Evolutionary conservation across 495 filamentous ascomycete genomes (phyloP).

Genomic region (Staphylotrichum tortipilum): DNA sequence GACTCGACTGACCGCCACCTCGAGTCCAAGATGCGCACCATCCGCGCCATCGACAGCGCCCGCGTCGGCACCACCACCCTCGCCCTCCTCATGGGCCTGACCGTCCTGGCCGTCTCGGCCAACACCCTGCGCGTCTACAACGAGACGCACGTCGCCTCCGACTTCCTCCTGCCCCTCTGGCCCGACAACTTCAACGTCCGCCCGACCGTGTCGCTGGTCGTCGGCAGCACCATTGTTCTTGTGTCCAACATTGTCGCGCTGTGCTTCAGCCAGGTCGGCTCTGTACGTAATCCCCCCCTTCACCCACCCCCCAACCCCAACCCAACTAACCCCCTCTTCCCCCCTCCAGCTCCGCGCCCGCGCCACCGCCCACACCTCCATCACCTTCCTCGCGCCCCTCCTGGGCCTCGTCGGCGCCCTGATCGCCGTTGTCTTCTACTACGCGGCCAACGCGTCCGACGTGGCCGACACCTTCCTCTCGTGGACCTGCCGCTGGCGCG

Average conservation of each 20-base stretch:
- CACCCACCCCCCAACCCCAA: background rate
- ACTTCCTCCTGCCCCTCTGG: constrained; percentile 42
- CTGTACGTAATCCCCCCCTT: constrained; percentile 24
- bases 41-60: constrained; percentile 33
- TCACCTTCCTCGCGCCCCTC: constrained; percentile 33
- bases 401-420: constrained; percentile 38
- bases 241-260: constrained; percentile 37
- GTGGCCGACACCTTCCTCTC: constrained; percentile 40
- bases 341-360: constrained; percentile 39
- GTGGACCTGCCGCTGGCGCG: constrained; percentile 48
- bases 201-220: constrained; percentile 42
- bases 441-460: constrained; percentile 42
- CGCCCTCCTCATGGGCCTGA: constrained; percentile 40
- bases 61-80: constrained; percentile 39
- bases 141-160: constrained; percentile 33
- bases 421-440: constrained; percentile 45
- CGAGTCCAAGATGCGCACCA: constrained; percentile 25
- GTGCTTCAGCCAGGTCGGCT: constrained; percentile 30
- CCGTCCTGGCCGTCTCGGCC: constrained; percentile 40
- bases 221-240: constrained; percentile 35
- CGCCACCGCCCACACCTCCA: constrained; percentile 26
- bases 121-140: constrained; percentile 43
- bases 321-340: background rate
- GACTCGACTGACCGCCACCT: constrained; percentile 29
- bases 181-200: constrained; percentile 42